These are phyloP conservation scores for Pseudozyma sp. DNA, from an alignment of 1,284 basidiomycete genomes.

Conservation along the genomic window DNA sequence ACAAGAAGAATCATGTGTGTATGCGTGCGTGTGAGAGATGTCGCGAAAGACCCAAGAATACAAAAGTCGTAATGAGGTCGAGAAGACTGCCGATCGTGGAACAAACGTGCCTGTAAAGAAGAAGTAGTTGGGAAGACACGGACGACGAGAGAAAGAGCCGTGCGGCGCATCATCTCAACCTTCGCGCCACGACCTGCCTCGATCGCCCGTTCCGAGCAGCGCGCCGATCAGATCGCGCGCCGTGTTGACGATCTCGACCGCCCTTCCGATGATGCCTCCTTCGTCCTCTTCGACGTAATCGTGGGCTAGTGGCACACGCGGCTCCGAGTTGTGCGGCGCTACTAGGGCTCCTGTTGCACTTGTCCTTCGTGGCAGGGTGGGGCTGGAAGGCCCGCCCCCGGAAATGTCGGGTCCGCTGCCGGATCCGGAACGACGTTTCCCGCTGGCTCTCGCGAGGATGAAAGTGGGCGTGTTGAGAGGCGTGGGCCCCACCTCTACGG, in stretches of 20 bases:
- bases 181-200: slow-evolving; percentile 51
- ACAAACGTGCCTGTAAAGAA: no score
- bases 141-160: no score
- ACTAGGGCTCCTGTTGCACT: slow-evolving; percentile 62
- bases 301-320: slow-evolving; percentile 63
- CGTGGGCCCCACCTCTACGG: slow-evolving; percentile 57
- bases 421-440: slow-evolving; percentile 45
- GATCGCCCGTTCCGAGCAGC: slow-evolving; percentile 51
- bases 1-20: neutral
- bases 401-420: slow-evolving; percentile 33
- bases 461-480: slow-evolving; percentile 66
- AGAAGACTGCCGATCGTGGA: no score
- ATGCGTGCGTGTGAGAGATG: neutral
- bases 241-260: slow-evolving; percentile 67
- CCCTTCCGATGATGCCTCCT: slow-evolving; percentile 64
- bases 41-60: neutral
- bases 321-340: slow-evolving; percentile 57
- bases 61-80: neutral
- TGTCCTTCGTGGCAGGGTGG: slow-evolving; percentile 53
- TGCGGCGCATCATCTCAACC: slow-evolving; percentile 1
- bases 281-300: slow-evolving; percentile 68
- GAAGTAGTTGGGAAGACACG: no score
- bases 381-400: slow-evolving; percentile 45
- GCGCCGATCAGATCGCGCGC: slow-evolving; percentile 65
- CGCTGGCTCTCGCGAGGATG: slow-evolving; percentile 49